These are phyloP conservation scores for Talaromyces wortmannii DNA, from an alignment of 495 filamentous ascomycete genomes.

Conservation along the genomic window DNA sequence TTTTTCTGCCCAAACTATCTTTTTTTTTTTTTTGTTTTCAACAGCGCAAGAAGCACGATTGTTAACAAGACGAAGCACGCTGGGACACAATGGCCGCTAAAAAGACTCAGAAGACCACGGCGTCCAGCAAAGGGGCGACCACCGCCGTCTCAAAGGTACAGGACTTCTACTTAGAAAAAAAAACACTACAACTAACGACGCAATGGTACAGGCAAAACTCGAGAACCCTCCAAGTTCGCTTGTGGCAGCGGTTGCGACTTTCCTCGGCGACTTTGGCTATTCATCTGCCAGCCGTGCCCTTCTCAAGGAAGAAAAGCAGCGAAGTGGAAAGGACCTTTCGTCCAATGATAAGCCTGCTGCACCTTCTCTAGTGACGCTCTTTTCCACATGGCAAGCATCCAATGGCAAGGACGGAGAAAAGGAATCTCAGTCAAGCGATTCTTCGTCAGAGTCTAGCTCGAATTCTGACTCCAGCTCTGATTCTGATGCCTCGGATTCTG, in stretches of 20 bases:
- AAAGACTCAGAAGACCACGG: slow-evolving; percentile 15
- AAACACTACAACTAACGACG: not conserved
- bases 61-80: not conserved
- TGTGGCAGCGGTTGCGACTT: slow-evolving; percentile 57
- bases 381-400: slow-evolving; percentile 31
- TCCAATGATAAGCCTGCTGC: slow-evolving; percentile 6
- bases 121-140: slow-evolving; percentile 15
- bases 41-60: not conserved
- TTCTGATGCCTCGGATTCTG: not conserved
- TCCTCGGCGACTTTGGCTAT: slow-evolving; percentile 61
- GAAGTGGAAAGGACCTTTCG: slow-evolving; percentile 18
- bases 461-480: slow-evolving; percentile 10
- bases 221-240: slow-evolving; percentile 46
- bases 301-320: slow-evolving; percentile 47
- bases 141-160: not conserved
- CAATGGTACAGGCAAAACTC: not conserved
- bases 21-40: not conserved
- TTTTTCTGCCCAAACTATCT: not conserved
- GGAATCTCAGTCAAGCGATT: slow-evolving; percentile 16
- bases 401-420: slow-evolving; percentile 28
- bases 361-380: slow-evolving; percentile 41
- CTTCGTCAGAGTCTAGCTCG: slow-evolving; percentile 3
- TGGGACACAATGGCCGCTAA: slow-evolving; percentile 21
- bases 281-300: slow-evolving; percentile 51
- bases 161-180: not conserved